A percentile compares a stretch with the other conserved stretches of the same genome.
These are phyloP conservation scores for Diversispora epigaea DNA, from an alignment of 192 early-diverging fungal species.

Conservation along the genomic window DNA sequence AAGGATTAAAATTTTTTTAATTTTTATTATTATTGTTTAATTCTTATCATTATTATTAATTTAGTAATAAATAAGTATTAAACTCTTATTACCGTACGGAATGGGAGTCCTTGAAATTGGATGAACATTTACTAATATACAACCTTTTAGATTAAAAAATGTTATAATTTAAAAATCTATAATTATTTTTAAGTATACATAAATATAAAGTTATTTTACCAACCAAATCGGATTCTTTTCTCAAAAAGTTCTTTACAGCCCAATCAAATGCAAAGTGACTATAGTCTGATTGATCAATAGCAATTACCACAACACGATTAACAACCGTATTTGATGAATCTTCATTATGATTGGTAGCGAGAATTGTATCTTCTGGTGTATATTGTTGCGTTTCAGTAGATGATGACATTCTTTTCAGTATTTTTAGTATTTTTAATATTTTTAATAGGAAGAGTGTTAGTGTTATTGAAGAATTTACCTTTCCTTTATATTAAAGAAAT, in stretches of 20 bases:
- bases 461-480: too few species aligned
- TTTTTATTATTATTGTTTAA: neutral
- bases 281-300: slow-evolving; percentile 33
- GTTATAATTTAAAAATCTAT: too few species aligned
- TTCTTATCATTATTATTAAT: neutral
- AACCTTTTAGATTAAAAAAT: too few species aligned
- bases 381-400: too few species aligned
- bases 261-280: slow-evolving; percentile 40
- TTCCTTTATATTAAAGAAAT: too few species aligned
- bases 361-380: neutral
- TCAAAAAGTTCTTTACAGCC: slow-evolving; percentile 40
- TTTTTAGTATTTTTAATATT: too few species aligned
- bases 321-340: slow-evolving; percentile 7
- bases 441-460: too few species aligned
- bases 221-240: slow-evolving; percentile 35
- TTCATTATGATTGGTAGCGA: neutral
- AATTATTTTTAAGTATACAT: too few species aligned
- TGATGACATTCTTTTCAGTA: too few species aligned
- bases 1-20: too few species aligned
- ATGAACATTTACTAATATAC: slow-evolving; percentile 42
- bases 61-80: too few species aligned
- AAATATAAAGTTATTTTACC: too few species aligned
- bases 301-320: slow-evolving; percentile 35
- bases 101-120: slow-evolving; percentile 36
- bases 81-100: slow-evolving; percentile 30